Evolutionary conservation across 768 basidiomycete species (phyloP).

Genomic region (Gymnopilus junonius): DNA sequence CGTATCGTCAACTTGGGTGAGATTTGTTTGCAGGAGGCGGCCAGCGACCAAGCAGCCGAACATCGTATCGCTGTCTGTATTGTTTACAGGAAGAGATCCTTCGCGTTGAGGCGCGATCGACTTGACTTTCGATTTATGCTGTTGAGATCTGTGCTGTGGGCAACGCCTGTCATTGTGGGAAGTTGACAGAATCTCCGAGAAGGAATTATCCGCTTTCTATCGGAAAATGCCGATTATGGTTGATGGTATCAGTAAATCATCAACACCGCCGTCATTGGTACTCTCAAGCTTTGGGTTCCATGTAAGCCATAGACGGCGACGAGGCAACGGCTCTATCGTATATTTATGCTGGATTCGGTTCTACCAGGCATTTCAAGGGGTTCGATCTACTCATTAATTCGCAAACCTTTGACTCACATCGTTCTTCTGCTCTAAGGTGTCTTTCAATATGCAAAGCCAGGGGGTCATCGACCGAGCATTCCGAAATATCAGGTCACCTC

Average conservation of each 20-base stretch:
- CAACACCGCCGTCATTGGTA: no score
- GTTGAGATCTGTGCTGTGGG: no score
- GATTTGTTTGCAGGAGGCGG: slow-evolving; percentile 77
- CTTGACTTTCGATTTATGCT: neutral
- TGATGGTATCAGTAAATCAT: neutral
- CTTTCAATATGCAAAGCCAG: neutral
- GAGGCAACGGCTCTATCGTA: neutral
- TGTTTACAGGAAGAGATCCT: no score
- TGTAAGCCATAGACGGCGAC: no score
- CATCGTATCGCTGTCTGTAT: slow-evolving; percentile 42
- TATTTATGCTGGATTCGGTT: no score
- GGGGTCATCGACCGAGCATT: no score
- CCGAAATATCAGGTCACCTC: no score
- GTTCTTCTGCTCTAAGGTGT: neutral
- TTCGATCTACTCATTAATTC: neutral
- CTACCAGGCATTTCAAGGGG: neutral
- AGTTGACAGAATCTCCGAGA: slow-evolving; percentile 16
- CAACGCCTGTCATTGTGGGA: slow-evolving; percentile 7
- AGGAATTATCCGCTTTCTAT: neutral
- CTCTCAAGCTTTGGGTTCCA: no score
- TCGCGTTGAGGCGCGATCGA: neutral
- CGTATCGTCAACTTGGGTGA: slow-evolving; percentile 82
- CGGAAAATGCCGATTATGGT: neutral
- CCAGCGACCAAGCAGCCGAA: slow-evolving; percentile 84
- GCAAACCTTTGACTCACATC: neutral